Percentiles rank a stretch among this genome's conserved stretches.
phyloP scores from a whole-genome alignment of 2,329 filamentous ascomycete genomes.

The Orbilia blumenaviensis region DNA sequence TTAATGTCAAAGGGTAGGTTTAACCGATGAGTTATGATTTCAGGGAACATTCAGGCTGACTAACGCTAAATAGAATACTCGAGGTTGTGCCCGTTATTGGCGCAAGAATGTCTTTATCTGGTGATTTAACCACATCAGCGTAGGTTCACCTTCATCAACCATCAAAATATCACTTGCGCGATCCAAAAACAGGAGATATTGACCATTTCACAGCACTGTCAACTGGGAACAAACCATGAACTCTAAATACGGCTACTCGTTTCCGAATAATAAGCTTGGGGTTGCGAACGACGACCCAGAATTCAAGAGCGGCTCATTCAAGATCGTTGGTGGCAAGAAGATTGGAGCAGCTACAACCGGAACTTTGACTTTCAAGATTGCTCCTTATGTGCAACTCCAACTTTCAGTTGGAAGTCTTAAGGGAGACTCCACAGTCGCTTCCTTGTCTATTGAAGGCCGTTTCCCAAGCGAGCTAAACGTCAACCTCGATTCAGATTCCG shows the following conservation, averaged over 20 bases:
- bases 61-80: slow-evolving; percentile 28
- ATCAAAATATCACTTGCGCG: neutral
- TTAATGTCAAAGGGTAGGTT: slow-evolving; percentile 45
- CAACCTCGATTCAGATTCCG: slow-evolving; percentile 28
- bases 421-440: slow-evolving; percentile 24
- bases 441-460: slow-evolving; percentile 33
- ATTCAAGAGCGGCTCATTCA: slow-evolving; percentile 6
- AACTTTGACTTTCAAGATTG: slow-evolving; percentile 31
- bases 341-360: slow-evolving; percentile 16
- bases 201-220: slow-evolving; percentile 31
- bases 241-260: slow-evolving; percentile 41
- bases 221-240: slow-evolving; percentile 30
- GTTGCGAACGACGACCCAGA: slow-evolving; percentile 16
- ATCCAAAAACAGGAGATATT: neutral
- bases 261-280: slow-evolving; percentile 36
- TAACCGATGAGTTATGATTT: neutral
- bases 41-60: neutral
- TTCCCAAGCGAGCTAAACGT: slow-evolving; percentile 29
- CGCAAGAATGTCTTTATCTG: slow-evolving; percentile 29
- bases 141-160: slow-evolving; percentile 5
- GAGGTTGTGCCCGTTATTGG: slow-evolving; percentile 37
- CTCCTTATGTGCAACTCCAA: slow-evolving; percentile 38
- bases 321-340: slow-evolving; percentile 33
- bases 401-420: slow-evolving; percentile 30
- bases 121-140: slow-evolving; percentile 43